These are phyloP conservation scores for Mycena citricolor DNA, from an alignment of 1,284 basidiomycete species.

Conservation along the genomic window DNA sequence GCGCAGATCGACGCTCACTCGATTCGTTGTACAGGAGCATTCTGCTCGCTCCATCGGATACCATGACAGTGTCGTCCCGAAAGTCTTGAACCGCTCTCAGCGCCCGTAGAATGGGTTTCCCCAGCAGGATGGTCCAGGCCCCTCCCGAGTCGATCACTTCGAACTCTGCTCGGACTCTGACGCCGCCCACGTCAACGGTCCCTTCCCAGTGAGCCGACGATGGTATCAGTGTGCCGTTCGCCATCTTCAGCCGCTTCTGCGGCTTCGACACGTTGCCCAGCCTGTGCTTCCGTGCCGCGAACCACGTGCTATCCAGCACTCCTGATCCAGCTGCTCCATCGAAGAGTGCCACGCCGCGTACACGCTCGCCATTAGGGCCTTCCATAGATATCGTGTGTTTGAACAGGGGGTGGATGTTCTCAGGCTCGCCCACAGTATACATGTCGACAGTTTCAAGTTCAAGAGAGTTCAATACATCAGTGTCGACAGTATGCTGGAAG, in stretches of 20 bases:
- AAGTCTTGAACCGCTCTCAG: constrained; percentile 1
- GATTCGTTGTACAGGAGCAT: not conserved
- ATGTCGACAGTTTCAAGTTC: constrained; percentile 9
- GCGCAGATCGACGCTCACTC: no score
- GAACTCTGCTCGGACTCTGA: not conserved
- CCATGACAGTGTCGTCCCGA: not conserved
- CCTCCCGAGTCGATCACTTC: not conserved
- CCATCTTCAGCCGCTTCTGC: not conserved
- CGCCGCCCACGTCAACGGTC: not conserved
- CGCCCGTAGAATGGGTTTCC: constrained; percentile 4
- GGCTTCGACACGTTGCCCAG: no score
- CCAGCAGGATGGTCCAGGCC: not conserved
- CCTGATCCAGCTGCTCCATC: constrained; percentile 12
- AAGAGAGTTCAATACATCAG: not conserved
- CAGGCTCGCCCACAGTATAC: constrained; percentile 11
- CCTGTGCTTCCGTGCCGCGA: not conserved
- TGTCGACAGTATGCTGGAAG: no score
- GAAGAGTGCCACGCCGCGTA: not conserved
- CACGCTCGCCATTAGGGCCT: constrained; percentile 8
- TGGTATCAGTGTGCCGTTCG: not conserved
- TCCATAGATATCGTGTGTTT: constrained; percentile 1
- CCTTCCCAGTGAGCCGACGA: not conserved
- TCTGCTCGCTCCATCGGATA: not conserved
- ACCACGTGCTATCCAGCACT: constrained; percentile 6
- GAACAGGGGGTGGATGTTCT: constrained; percentile 1